These are phyloP conservation scores for Penicillium olsonii DNA, from an alignment of 2,329 filamentous ascomycete genomes.

Conservation along the genomic window DNA sequence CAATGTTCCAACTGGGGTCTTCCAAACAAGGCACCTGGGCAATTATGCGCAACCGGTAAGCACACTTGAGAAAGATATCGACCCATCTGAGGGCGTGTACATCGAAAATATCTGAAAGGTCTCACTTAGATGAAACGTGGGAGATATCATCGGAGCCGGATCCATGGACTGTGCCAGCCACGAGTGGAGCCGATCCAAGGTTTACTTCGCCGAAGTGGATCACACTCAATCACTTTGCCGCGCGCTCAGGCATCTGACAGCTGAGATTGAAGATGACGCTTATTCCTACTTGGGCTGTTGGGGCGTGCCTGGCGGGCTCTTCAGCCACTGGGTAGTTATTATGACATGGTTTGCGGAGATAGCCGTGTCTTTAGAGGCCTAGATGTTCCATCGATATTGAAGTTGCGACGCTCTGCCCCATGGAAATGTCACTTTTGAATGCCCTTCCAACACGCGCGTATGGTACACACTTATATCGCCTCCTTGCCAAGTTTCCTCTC, in stretches of 20 bases:
- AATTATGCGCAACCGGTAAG: no score
- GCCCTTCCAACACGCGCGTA: no score
- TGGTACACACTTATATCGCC: no score
- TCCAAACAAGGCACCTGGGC: no score
- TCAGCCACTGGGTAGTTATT: no score
- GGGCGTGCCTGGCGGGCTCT: neutral
- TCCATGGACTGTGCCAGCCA: neutral
- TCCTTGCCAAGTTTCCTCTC: no score
- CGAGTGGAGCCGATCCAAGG: constrained; percentile 2
- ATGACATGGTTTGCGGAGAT: neutral
- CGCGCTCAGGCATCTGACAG: neutral
- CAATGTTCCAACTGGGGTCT: no score
- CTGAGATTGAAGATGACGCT: neutral
- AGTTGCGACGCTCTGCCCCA: neutral
- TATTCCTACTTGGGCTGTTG: neutral
- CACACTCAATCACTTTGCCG: neutral
- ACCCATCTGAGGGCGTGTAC: no score
- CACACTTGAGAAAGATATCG: no score
- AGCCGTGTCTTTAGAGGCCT: neutral
- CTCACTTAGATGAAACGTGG: neutral
- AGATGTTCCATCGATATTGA: neutral
- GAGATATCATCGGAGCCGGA: neutral
- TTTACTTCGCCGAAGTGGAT: neutral
- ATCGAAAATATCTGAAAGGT: neutral
- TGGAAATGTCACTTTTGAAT: no score